Evolutionary conservation across 345 rosid species (phyloP), one percentile per base, ranked within the genome.

Genomic region (Microthlaspi erraticum): DNA sequence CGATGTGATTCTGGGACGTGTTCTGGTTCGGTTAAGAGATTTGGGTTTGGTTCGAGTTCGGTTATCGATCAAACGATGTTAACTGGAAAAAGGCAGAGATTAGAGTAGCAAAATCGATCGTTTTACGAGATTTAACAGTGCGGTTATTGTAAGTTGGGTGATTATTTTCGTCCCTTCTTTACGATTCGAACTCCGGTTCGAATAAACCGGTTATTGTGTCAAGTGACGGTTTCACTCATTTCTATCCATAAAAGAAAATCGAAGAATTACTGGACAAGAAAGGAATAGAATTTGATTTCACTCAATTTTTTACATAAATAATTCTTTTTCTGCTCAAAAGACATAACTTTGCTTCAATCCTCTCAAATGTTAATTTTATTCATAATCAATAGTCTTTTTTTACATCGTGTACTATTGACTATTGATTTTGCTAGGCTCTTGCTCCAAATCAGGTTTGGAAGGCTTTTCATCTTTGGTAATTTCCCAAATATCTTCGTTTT

Each of bases 41-140:
- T 84, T 42, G 65, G 77, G 10, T 50, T 44, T 8, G 56, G 67
- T 69, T 70, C 82, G 0, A 76, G 57, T 66, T 56, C 50, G 14
- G 49, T 42, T 48, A 38, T 65, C 5, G 62, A 72, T 61, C 71
- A 41, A 54, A 71, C 64, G 49, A 61, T 80, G 44, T 66, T 84
- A 17, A 60, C 73, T 6, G 76, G 71, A 16, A 93, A 88, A 80
- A 80, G 92, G 23, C 92, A 81, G 64, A 81, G 92, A 75, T 69
- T 81, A 45, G 77, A 69, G 20, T 88, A 80, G 81, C 48, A 2
- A 2, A 44, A 58, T 43, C 20, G 6, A 43, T 26, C 32, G 34
- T 16, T 63, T 45, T 12, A 60, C 37, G 38, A 71, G 12, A 51
- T 18, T 60, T 51, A 10, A 8, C 37, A 48, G 12, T 16, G 42